These are phyloP conservation scores for Hanseniaspora singularis DNA, from an alignment of 805 yeast genomes.

Conservation along the genomic window DNA sequence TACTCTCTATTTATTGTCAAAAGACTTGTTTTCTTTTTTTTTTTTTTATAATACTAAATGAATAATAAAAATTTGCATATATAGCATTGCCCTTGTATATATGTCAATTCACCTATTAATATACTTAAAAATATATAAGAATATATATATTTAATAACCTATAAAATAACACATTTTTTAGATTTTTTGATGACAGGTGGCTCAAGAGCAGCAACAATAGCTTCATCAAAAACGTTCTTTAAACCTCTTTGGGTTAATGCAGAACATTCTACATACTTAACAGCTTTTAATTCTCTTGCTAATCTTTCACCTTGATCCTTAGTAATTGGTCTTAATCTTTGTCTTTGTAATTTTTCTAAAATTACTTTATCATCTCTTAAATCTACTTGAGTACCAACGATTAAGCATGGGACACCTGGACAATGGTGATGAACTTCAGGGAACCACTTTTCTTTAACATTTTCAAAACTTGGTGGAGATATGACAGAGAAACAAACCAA, in stretches of 20 bases:
- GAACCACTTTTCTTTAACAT: slow-evolving; percentile 96
- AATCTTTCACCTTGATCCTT: slow-evolving; percentile 82
- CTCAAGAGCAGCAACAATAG: slow-evolving; percentile 94
- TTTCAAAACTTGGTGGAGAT: slow-evolving; percentile 93
- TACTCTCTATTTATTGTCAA: no score
- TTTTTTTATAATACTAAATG: no score
- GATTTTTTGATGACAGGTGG: slow-evolving; percentile 85
- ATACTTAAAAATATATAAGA: not conserved
- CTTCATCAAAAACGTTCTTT: slow-evolving; percentile 96
- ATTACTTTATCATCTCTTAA: slow-evolving; percentile 86
- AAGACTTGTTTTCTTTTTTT: no score
- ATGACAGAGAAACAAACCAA: slow-evolving; percentile 92
- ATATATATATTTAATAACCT: slow-evolving; percentile 19
- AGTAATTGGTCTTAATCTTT: slow-evolving; percentile 74
- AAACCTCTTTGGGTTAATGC: slow-evolving; percentile 94
- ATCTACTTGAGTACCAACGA: slow-evolving; percentile 95
- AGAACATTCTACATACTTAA: slow-evolving; percentile 93
- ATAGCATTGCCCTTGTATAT: no score
- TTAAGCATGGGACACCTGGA: slow-evolving; percentile 94
- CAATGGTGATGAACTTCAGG: slow-evolving; percentile 97
- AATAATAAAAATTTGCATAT: no score
- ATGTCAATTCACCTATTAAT: no score
- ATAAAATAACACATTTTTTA: slow-evolving; percentile 68
- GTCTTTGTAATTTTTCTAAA: slow-evolving; percentile 79
- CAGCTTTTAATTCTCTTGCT: slow-evolving; percentile 89